A percentile compares a stretch with the other conserved stretches of the same genome.
phyloP scores from a whole-genome alignment of 495 filamentous ascomycete genomes.

The Hapsidospora chrysogenum region DNA sequence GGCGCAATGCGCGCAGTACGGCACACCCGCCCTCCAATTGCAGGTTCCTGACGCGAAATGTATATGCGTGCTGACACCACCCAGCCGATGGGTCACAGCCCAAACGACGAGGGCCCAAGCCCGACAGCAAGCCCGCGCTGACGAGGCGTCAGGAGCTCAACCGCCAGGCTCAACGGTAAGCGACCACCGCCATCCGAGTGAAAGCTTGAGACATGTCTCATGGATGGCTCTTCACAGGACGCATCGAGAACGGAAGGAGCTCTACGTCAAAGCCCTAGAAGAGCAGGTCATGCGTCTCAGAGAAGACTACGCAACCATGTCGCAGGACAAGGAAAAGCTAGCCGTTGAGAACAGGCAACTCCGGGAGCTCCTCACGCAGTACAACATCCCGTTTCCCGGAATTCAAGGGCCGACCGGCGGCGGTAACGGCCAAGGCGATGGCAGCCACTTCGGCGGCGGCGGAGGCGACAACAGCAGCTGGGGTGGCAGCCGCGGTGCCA shows the following conservation, averaged over 20 bases:
- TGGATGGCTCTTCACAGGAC: slow-evolving; percentile 33
- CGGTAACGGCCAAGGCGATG: slow-evolving; percentile 11
- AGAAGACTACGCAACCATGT: slow-evolving; percentile 42
- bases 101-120: slow-evolving; percentile 87
- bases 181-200: background rate
- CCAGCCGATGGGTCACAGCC: slow-evolving; percentile 28
- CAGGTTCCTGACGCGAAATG: too few relatives aligned
- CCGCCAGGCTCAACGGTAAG: slow-evolving; percentile 84
- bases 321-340: slow-evolving; percentile 47
- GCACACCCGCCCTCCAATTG: too few relatives aligned
- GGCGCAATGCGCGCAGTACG: too few relatives aligned
- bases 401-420: too few relatives aligned
- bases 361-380: slow-evolving; percentile 52
- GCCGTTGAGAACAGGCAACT: slow-evolving; percentile 64
- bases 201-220: background rate
- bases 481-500: slow-evolving; percentile 29
- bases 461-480: slow-evolving; percentile 26
- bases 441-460: slow-evolving; percentile 20
- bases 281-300: slow-evolving; percentile 64
- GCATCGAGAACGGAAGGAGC: slow-evolving; percentile 91
- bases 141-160: slow-evolving; percentile 93
- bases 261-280: slow-evolving; percentile 87
- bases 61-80: too few relatives aligned
- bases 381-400: slow-evolving; percentile 47
- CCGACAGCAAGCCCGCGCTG: slow-evolving; percentile 86